These are phyloP conservation scores for Penicillium soppii DNA, from an alignment of 495 filamentous ascomycete genomes.

Conservation along the genomic window DNA sequence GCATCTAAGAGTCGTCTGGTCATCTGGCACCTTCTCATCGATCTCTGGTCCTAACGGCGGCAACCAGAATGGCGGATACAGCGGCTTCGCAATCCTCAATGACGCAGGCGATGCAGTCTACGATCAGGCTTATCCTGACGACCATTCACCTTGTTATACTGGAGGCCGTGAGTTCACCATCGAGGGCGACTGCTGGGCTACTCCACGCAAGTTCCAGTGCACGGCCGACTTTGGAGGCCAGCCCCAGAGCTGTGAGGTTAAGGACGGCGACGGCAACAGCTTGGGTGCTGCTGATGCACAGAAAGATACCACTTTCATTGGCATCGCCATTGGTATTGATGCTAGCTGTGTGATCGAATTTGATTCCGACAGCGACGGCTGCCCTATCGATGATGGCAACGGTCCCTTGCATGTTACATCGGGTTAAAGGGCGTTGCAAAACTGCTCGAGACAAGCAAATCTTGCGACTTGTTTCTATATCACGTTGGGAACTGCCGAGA, in stretches of 20 bases:
- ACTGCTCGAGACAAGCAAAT: too few relatives aligned
- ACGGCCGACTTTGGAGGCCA: constrained; percentile 15
- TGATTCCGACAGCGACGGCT: constrained; percentile 16
- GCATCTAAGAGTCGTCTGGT: constrained; percentile 18
- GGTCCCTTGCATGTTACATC: constrained; percentile 18
- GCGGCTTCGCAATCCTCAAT: constrained; percentile 17
- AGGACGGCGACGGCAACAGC: constrained; percentile 17
- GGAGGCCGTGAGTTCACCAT: constrained; percentile 21
- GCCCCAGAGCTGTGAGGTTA: constrained; percentile 18
- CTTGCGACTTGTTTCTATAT: too few relatives aligned
- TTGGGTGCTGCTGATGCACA: constrained; percentile 15
- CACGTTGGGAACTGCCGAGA: too few relatives aligned
- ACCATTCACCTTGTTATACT: constrained; percentile 18
- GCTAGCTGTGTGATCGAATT: constrained; percentile 20
- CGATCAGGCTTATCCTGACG: constrained; percentile 12
- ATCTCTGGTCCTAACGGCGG: constrained; percentile 18
- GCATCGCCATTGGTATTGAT: constrained; percentile 17
- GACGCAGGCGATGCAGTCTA: constrained; percentile 17
- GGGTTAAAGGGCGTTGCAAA: background rate
- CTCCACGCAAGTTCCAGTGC: constrained; percentile 19
- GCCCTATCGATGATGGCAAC: constrained; percentile 19
- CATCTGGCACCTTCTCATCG: constrained; percentile 13
- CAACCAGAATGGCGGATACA: constrained; percentile 9
- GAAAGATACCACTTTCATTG: constrained; percentile 17
- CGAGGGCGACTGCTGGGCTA: constrained; percentile 21